Evolutionary conservation across 768 basidiomycete genomes (phyloP).

Genomic region (Cubamyces lactineus): DNA sequence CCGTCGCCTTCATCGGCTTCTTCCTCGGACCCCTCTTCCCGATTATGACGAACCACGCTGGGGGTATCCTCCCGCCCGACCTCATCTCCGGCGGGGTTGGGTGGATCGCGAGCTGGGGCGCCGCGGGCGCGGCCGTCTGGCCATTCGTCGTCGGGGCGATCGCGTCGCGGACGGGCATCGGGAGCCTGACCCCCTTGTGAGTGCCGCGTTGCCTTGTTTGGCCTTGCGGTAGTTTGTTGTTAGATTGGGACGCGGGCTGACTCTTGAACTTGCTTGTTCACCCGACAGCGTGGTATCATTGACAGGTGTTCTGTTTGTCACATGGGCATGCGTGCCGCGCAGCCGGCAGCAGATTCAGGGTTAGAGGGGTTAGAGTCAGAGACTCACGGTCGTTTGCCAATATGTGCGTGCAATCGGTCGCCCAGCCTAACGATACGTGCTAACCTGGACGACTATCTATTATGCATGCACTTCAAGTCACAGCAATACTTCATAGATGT

Average conservation of each 20-base stretch:
- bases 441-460: too few relatives aligned
- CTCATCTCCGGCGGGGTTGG: constrained; percentile 48
- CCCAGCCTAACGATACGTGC: too few relatives aligned
- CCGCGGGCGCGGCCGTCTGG: constrained; percentile 52
- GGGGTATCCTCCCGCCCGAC: constrained; percentile 47
- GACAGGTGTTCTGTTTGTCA: constrained; percentile 22
- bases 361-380: constrained; percentile 3
- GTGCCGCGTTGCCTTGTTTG: constrained; percentile 23
- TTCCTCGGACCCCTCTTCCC: constrained; percentile 53
- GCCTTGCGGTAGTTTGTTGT: not conserved
- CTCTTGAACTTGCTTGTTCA: too few relatives aligned
- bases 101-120: constrained; percentile 56
- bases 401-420: too few relatives aligned
- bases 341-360: constrained; percentile 12
- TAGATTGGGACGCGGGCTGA: not conserved
- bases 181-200: constrained; percentile 52
- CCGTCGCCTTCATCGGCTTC: constrained; percentile 57
- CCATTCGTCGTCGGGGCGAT: constrained; percentile 56
- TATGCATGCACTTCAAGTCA: too few relatives aligned
- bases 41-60: constrained; percentile 44
- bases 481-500: too few relatives aligned
- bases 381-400: too few relatives aligned
- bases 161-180: constrained; percentile 45
- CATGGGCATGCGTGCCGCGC: constrained; percentile 25
- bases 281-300: constrained; percentile 27